These are phyloP conservation scores for Parastagonospora nodorum DNA, from an alignment of 2,329 filamentous ascomycete genomes.

Conservation along the genomic window DNA sequence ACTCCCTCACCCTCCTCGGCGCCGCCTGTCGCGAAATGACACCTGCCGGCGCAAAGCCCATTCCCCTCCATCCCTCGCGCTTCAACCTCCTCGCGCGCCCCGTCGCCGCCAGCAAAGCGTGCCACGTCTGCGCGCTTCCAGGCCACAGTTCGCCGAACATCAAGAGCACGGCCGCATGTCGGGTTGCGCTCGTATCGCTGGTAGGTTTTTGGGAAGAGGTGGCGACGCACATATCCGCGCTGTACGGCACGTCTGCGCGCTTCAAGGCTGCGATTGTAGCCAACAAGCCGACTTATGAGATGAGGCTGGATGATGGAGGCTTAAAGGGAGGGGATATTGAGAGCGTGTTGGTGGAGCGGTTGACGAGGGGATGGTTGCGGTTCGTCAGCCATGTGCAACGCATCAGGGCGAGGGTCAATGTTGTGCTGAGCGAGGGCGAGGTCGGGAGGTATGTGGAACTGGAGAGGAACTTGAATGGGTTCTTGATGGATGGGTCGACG, in stretches of 20 bases:
- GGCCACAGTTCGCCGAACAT: constrained; percentile 19
- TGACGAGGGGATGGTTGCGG: constrained; percentile 24
- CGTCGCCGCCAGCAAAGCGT: constrained; percentile 1
- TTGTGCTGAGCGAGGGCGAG: constrained; percentile 11
- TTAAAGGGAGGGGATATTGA: constrained; percentile 13
- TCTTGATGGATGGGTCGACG: constrained; percentile 16
- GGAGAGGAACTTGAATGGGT: constrained; percentile 11
- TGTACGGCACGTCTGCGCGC: constrained; percentile 15
- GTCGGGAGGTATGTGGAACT: constrained; percentile 9
- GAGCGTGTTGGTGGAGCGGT: constrained; percentile 17
- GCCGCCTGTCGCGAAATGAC: constrained; percentile 24
- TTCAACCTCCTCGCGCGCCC: constrained; percentile 28
- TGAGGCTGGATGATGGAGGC: constrained; percentile 16
- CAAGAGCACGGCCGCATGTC: constrained; percentile 14
- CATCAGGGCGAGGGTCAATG: constrained; percentile 16
- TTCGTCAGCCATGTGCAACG: constrained; percentile 17
- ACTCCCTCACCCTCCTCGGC: constrained; percentile 13
- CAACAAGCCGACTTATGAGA: constrained; percentile 20
- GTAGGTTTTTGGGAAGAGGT: constrained; percentile 26
- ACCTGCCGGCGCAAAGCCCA: constrained; percentile 12
- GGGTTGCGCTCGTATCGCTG: constrained; percentile 15
- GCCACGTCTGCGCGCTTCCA: constrained; percentile 23
- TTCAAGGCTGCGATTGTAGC: constrained; percentile 17
- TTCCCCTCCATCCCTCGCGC: constrained; percentile 12
- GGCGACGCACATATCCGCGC: constrained; percentile 4